Conservation (phyloP, 23 red algal species). For the Gracilaria gracilis region DNA sequence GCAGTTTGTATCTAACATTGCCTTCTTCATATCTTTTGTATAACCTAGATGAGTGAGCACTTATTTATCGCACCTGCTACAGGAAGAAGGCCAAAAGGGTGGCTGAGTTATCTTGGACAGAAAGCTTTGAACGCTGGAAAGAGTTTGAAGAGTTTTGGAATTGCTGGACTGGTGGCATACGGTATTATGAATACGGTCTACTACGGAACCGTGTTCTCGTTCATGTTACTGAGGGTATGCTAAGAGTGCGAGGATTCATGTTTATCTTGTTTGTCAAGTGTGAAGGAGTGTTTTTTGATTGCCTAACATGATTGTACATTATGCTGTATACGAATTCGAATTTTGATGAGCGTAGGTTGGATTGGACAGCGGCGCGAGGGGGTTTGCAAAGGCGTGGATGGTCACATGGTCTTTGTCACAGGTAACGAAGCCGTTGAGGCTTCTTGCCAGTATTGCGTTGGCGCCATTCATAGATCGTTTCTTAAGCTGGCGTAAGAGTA, state of each 20-base stretch:
- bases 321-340: conserved; percentile 26
- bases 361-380: conserved; percentile 41
- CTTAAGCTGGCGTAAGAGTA: conserved; percentile 14
- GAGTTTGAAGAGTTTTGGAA: conserved; percentile 67
- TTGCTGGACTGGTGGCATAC: conserved; percentile 82
- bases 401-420: conserved; percentile 86
- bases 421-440: conserved; percentile 87
- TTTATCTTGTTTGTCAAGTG: background rate
- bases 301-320: conserved; percentile 26
- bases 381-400: conserved; percentile 81
- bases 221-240: conserved; percentile 69
- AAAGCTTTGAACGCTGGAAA: conserved; percentile 11
- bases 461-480: conserved; percentile 74
- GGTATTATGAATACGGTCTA: conserved; percentile 80
- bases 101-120: conserved; percentile 10
- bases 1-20: background rate
- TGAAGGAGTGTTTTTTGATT: conserved; percentile 3
- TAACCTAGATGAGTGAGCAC: conserved; percentile 45
- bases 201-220: conserved; percentile 77
- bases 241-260: conserved; percentile 7
- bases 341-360: conserved; percentile 46
- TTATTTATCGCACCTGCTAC: conserved; percentile 62
- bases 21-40: background rate
- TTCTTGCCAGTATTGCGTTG: conserved; percentile 53
- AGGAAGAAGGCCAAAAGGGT: conserved; percentile 32